Evolutionary conservation across 2,329 filamentous ascomycete genomes (phyloP), one percentile per base, ranked within the genome.

Genomic region (Xylaria sp.): DNA sequence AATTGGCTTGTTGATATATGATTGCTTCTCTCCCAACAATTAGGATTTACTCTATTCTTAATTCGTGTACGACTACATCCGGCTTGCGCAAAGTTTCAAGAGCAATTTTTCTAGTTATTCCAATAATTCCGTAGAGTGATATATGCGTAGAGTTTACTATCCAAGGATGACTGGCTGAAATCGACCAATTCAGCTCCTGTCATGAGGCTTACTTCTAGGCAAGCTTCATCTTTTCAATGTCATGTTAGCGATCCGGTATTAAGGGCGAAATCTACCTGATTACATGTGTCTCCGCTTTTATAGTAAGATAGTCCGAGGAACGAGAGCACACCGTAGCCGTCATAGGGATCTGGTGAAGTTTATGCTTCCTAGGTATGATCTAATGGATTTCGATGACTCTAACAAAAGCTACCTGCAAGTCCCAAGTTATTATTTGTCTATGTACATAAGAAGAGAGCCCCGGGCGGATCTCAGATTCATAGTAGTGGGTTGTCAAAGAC

Each of bases 401-500:
- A 9, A 48, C 6, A 48, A 48, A n/a, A 3, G 5, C 9, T 2
- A 23, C 8, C 13, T 20, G 8, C 3, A 23, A 20, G 46, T 48
- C 46, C 5, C 10, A 20, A 23, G 8, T 48, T 9, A 48, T 6
- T 3, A 23, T n/a, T n/a, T 46, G 15, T 6, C 41, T 43, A 43
- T 25, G 25, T 3, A 25, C 25, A 3, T 25, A 9, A n/a, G 5
- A 18, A 43, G 41, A 13, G n/a, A 43, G 41, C 41, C 41, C 18
- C 15, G 6, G 41, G 18, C 18, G n/a, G 43, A 23, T 23, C 31
- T 5, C 13, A 8, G 25, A n/a, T 48, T 10, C 15, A 25, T 49
- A 51, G 65, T 49, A 62, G 65, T 20, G 48, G 39, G n/a, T 15
- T 49, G 57, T 52, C 56, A 49, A 68, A 60, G 66, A 68, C 66